A percentile compares a stretch with the other conserved stretches of the same genome.
These are phyloP conservation scores for Ophiocordyceps unilateralis DNA, from an alignment of 2,329 filamentous ascomycete species.

Conservation along the genomic window DNA sequence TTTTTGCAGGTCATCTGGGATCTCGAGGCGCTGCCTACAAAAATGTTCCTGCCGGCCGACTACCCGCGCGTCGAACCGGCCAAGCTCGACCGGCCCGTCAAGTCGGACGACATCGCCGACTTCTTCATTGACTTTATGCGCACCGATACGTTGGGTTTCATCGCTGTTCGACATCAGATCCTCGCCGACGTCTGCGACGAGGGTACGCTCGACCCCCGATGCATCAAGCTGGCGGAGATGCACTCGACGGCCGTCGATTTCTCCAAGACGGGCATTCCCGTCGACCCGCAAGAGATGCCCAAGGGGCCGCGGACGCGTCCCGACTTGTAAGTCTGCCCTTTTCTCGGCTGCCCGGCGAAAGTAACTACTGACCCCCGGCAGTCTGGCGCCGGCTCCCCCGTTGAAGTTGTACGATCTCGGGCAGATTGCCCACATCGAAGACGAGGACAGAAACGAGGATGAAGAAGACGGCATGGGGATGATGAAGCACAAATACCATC, in stretches of 20 bases:
- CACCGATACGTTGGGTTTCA: slow-evolving; percentile 46
- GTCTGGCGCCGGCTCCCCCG: slow-evolving; percentile 27
- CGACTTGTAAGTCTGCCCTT: slow-evolving; percentile 33
- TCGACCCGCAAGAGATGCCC: slow-evolving; percentile 27
- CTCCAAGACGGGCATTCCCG: slow-evolving; percentile 53
- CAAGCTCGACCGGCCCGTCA: slow-evolving; percentile 44
- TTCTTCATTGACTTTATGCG: slow-evolving; percentile 72
- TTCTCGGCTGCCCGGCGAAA: neutral
- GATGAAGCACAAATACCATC: slow-evolving; percentile 39
- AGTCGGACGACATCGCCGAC: slow-evolving; percentile 49
- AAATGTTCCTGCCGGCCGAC: slow-evolving; percentile 41
- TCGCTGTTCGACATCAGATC: slow-evolving; percentile 46
- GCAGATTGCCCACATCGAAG: slow-evolving; percentile 18
- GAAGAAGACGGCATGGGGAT: slow-evolving; percentile 24
- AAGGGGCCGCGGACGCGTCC: slow-evolving; percentile 23
- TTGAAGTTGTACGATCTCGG: slow-evolving; percentile 26
- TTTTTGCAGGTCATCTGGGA: slow-evolving; percentile 55
- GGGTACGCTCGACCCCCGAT: slow-evolving; percentile 36
- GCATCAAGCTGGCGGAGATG: slow-evolving; percentile 38
- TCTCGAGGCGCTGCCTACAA: slow-evolving; percentile 22
- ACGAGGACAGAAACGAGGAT: slow-evolving; percentile 18
- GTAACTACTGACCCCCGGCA: slow-evolving; percentile 6
- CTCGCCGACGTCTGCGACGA: slow-evolving; percentile 36
- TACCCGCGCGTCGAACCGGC: slow-evolving; percentile 43
- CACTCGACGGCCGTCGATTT: slow-evolving; percentile 61